phyloP scores from a whole-genome alignment of 2,329 filamentous ascomycete genomes.

The Plenodomus lindquistii region DNA sequence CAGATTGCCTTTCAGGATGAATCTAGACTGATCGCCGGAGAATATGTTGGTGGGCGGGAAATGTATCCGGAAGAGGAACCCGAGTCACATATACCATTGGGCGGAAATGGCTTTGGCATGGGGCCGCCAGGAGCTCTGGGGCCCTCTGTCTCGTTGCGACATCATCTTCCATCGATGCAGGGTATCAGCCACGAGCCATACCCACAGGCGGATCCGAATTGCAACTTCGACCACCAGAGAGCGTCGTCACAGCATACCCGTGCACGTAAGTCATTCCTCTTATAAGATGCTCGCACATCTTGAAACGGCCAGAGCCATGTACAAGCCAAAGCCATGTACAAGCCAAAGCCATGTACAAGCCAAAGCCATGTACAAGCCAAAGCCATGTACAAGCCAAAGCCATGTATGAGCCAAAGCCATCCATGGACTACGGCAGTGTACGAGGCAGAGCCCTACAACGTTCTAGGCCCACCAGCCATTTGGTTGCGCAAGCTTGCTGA shows the following conservation, averaged over 20 bases:
- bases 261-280: constrained; percentile 19
- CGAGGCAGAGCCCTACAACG: too few species aligned
- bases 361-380: too few species aligned
- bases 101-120: constrained; percentile 35
- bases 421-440: too few species aligned
- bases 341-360: too few species aligned
- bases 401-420: too few species aligned
- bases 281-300: neutral
- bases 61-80: constrained; percentile 65
- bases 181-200: constrained; percentile 54
- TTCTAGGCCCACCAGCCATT: too few species aligned
- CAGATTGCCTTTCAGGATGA: constrained; percentile 83
- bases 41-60: constrained; percentile 78
- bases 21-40: constrained; percentile 84
- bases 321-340: too few species aligned
- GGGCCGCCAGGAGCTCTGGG: constrained; percentile 25
- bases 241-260: constrained; percentile 26
- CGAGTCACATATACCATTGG: constrained; percentile 19
- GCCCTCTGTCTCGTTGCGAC: constrained; percentile 45
- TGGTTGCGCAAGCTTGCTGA: too few species aligned
- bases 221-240: constrained; percentile 44
- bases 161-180: constrained; percentile 57
- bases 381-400: too few species aligned
- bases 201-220: constrained; percentile 48
- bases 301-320: too few species aligned